phyloP scores from a whole-genome alignment of 805 yeast genomes.

The Candida insectorum region DNA sequence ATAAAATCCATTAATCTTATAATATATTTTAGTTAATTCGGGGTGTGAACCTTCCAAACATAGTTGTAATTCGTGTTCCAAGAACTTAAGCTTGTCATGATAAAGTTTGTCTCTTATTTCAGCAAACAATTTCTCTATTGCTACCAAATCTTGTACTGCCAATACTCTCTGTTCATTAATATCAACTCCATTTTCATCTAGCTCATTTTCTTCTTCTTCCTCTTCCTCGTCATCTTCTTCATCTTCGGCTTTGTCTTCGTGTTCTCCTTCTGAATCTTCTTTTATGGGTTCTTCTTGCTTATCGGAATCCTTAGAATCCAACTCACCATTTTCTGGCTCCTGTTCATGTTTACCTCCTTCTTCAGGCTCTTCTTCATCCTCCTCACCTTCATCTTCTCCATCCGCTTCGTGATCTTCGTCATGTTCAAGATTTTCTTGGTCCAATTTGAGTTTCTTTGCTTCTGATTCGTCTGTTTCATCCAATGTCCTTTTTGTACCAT shows the following conservation, averaged over 20 bases:
- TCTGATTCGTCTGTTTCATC: conserved; percentile 1
- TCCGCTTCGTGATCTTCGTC: conserved; percentile 1
- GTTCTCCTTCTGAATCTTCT: conserved; percentile 5
- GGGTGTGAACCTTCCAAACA: conserved; percentile 92
- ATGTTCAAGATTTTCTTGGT: background rate
- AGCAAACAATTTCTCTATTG: conserved; percentile 85
- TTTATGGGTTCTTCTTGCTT: conserved; percentile 10
- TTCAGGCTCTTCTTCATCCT: conserved; percentile 7
- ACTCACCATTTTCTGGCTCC: conserved; percentile 14
- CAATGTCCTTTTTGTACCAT: background rate
- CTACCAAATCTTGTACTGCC: conserved; percentile 71
- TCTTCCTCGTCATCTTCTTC: conserved; percentile 14
- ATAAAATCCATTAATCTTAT: conserved; percentile 67
- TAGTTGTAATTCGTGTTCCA: conserved; percentile 80
- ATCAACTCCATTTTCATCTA: conserved; percentile 16
- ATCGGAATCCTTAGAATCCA: conserved; percentile 6
- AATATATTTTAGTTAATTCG: conserved; percentile 69
- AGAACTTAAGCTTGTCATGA: conserved; percentile 73
- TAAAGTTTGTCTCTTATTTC: conserved; percentile 77
- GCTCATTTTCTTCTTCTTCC: conserved; percentile 11
- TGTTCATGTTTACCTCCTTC: conserved; percentile 4
- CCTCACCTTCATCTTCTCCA: conserved; percentile 16
- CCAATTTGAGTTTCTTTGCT: background rate
- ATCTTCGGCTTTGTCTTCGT: conserved; percentile 13
- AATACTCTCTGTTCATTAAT: conserved; percentile 47